Evolutionary conservation across 2,329 filamentous ascomycete species (phyloP).

Genomic region (Tolypocladium ophioglossoides): DNA sequence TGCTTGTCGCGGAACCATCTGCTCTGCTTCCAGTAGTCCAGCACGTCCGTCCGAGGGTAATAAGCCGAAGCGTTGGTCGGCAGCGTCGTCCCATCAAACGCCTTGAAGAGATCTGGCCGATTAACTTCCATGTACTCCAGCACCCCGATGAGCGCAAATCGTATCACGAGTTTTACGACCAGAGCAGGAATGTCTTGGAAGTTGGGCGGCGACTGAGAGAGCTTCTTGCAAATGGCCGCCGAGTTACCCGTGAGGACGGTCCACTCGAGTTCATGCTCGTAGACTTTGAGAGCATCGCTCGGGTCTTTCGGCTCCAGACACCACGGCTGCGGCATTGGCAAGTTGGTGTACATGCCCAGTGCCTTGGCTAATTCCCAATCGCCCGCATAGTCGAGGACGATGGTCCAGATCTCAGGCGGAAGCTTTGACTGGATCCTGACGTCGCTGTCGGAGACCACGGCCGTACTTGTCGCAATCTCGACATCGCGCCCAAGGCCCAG

Average conservation of each 20-base stretch:
- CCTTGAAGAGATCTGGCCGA: slow-evolving; percentile 66
- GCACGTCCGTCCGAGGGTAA: slow-evolving; percentile 72
- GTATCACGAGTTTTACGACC: slow-evolving; percentile 81
- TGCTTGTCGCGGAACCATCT: slow-evolving; percentile 76
- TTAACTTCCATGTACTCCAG: slow-evolving; percentile 57
- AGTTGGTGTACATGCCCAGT: slow-evolving; percentile 67
- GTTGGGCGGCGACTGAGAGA: slow-evolving; percentile 59
- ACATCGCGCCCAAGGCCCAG: slow-evolving; percentile 64
- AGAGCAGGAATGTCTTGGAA: slow-evolving; percentile 65
- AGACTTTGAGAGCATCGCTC: slow-evolving; percentile 56
- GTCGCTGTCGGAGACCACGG: slow-evolving; percentile 21
- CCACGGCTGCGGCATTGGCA: slow-evolving; percentile 66
- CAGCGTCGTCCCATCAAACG: slow-evolving; percentile 74
- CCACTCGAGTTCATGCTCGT: slow-evolving; percentile 75
- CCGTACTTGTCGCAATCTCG: slow-evolving; percentile 37
- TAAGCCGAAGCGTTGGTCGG: slow-evolving; percentile 82
- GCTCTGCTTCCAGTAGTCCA: slow-evolving; percentile 86
- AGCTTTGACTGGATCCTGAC: slow-evolving; percentile 36
- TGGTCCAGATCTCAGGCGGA: slow-evolving; percentile 81
- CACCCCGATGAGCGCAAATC: slow-evolving; percentile 74
- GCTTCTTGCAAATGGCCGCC: slow-evolving; percentile 60
- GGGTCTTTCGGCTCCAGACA: slow-evolving; percentile 43
- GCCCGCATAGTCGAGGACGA: slow-evolving; percentile 71
- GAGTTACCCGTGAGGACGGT: slow-evolving; percentile 66
- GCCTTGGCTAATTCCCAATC: slow-evolving; percentile 89